Evolutionary conservation across 768 basidiomycete species (phyloP).

Genomic region (Leccinum boreale): DNA sequence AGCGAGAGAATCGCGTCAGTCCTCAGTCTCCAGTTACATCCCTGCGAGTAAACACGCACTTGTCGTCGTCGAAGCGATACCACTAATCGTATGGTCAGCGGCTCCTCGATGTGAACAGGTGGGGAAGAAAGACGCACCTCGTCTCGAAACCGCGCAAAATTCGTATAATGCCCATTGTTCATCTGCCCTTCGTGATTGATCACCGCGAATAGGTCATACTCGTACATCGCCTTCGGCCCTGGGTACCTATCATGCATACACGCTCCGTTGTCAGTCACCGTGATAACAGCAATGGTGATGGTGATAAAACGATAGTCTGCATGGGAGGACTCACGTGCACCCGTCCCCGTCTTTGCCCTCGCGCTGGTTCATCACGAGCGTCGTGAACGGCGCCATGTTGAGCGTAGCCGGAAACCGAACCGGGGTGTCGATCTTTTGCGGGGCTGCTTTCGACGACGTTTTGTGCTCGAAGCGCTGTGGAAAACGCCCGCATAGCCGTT

Average conservation of each 20-base stretch:
- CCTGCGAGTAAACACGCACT: conserved; percentile 43
- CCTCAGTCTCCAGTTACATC: background rate
- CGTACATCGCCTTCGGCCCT: conserved; percentile 69
- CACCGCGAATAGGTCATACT: conserved; percentile 90
- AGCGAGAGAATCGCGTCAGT: background rate
- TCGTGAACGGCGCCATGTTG: conserved; percentile 88
- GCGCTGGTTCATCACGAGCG: conserved; percentile 50
- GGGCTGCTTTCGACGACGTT: conserved; percentile 62
- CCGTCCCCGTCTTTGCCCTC: conserved; percentile 40
- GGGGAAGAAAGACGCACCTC: conserved; percentile 52
- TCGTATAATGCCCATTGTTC: conserved; percentile 93
- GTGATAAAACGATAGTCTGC: background rate
- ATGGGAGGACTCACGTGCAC: conserved; percentile 20
- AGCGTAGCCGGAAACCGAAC: conserved; percentile 81
- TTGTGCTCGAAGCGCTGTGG: conserved; percentile 89
- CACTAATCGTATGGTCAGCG: conserved; percentile 46
- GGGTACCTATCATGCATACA: conserved; percentile 33
- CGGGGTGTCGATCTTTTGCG: conserved; percentile 80
- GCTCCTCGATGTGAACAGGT: background rate
- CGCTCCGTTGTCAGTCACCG: background rate
- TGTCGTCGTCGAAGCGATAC: conserved; percentile 95
- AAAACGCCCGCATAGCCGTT: background rate
- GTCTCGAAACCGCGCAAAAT: conserved; percentile 79
- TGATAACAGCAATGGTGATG: background rate
- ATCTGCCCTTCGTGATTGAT: conserved; percentile 94